These are phyloP conservation scores for Cryptococcus amylolentus DNA, from an alignment of 1,284 basidiomycete genomes.

Conservation along the genomic window DNA sequence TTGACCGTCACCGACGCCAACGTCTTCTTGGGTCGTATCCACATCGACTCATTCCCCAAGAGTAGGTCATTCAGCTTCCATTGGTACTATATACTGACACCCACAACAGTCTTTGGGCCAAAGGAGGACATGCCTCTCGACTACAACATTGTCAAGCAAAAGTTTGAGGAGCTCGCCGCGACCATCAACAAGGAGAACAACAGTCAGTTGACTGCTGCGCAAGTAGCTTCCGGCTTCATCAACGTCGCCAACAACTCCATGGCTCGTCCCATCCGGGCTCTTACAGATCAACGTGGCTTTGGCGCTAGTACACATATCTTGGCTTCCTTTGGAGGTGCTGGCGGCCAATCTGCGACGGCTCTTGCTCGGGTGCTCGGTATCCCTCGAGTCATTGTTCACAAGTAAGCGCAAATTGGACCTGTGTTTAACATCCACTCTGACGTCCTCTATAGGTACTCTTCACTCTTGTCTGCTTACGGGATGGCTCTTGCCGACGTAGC, in stretches of 20 bases:
- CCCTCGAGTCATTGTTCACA: constrained; percentile 49
- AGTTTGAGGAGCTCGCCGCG: constrained; percentile 49
- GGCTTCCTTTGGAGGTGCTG: constrained; percentile 44
- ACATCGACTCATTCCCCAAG: constrained; percentile 58
- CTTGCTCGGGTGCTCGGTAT: constrained; percentile 39
- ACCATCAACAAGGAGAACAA: constrained; percentile 48
- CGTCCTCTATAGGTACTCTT: constrained; percentile 67
- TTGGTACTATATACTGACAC: constrained; percentile 2
- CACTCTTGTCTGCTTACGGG: constrained; percentile 83
- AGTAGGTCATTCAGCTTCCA: constrained; percentile 32
- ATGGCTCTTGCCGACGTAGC: constrained; percentile 62
- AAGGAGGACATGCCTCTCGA: constrained; percentile 55
- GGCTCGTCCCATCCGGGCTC: constrained; percentile 56
- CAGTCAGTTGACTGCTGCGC: constrained; percentile 24
- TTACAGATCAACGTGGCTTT: constrained; percentile 42
- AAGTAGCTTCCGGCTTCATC: constrained; percentile 41
- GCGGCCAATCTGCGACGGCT: constrained; percentile 42
- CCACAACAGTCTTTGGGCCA: constrained; percentile 50
- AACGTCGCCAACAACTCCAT: constrained; percentile 44
- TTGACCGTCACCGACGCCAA: constrained; percentile 51
- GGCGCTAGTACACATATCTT: constrained; percentile 33
- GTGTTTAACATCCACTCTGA: not conserved
- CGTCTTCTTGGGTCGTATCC: constrained; percentile 47
- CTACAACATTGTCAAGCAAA: constrained; percentile 40
- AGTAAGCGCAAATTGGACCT: constrained; percentile 53